Evolutionary conservation across 2,329 filamentous ascomycete genomes (phyloP), one percentile per base, ranked within the genome.

Genomic region (Ilyonectria sp.): DNA sequence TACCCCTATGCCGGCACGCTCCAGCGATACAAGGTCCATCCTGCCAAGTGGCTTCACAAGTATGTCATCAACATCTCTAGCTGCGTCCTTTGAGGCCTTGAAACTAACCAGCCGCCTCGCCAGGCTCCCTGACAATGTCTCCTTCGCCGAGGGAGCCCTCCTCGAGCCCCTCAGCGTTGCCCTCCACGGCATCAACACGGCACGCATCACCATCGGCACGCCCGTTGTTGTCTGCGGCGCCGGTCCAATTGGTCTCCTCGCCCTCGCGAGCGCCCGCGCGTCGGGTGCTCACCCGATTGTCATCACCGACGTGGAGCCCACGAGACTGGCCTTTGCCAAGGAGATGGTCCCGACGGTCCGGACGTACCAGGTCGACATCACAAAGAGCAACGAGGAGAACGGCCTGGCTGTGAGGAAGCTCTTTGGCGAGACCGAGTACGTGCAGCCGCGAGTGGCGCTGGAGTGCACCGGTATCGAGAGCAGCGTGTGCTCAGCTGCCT

Each of bases 401-500:
- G 87, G 86, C 0, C 80, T 79, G 63, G 82, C 80, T 10, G 89
- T 91, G 64, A 80, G 87, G 53, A 77, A 78, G n/a, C 67, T 91
- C 6, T 91, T 90, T 69, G 86, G 85, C 8, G 75, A 74, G 7
- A 81, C 82, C 6, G 88, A 91, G 71, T 90, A 90, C 71, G 79
- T 80, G 11, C 87, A 88, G 29, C 90, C 90, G 0, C 82, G 86
- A 13, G 86, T 86, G 1, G 86, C 91, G 3, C 82, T 92, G 2
- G 90, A 92, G 78, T 92, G 90, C 71, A 92, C 90, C 0, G 90
- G 90, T 0, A 86, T 91, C 0, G 89, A 92, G 78, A 89, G 84
- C 72, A 91, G 88, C 72, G 83, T 92, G 9, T 82, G 84, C 67
- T 90, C 89, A 4, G 90, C 88, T 1, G 84, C 85, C 6, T 91